Base-by-base conservation (phyloP, 495 filamentous ascomycete species). In the Penicillium flavigenum region DNA sequence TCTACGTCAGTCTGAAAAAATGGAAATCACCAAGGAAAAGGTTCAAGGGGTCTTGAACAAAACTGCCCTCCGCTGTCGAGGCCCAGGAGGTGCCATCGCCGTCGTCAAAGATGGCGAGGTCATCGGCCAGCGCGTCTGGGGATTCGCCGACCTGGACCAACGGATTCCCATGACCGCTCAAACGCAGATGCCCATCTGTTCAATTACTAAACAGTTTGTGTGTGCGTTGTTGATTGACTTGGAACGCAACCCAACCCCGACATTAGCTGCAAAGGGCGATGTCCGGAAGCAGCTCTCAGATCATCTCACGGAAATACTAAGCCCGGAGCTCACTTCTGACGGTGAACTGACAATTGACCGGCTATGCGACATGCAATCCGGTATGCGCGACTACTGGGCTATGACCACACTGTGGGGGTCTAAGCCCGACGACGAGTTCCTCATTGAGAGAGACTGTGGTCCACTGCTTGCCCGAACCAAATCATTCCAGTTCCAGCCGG, bases 371-470 rank as follows among this genome's bases (percentile, higher is more conserved):
- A 74, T 66, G 53, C 71, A 74, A 36, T 72, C 71, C 0, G 71
- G 71, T 6, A 44, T 74, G 22, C 67, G 71, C 5, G 71, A 74
- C 41, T 74, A 74, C 32, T 74, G 70, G 68, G 68, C 68, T 5
- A 66, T 74, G 69, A 71, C 71, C 3, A 61, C 63, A 14, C 60
- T 74, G 11, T 66, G 64, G 68, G 71, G 71, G 0, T 54, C 65
- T 2, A 63, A 65, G 26, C 69, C 71, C 3, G 71, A 71, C 0
- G 69, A 63, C 4, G 56, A 64, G 39, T 74, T 72, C 31, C 51
- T 58, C 22, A 46, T 71, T 3, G 58, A 57, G 9, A 53, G 62
- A 22, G 66, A 69, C 31, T 53, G 51, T 20, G 56, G 61, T 20
- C 51, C 57, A 1, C 39, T 60, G 41, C 45, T 71, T 20, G 68